Percentiles rank a stretch among this genome's conserved stretches.
These are phyloP conservation scores for Lodderomyces margitis DNA, from an alignment of 1,139 yeast species.

Conservation along the genomic window DNA sequence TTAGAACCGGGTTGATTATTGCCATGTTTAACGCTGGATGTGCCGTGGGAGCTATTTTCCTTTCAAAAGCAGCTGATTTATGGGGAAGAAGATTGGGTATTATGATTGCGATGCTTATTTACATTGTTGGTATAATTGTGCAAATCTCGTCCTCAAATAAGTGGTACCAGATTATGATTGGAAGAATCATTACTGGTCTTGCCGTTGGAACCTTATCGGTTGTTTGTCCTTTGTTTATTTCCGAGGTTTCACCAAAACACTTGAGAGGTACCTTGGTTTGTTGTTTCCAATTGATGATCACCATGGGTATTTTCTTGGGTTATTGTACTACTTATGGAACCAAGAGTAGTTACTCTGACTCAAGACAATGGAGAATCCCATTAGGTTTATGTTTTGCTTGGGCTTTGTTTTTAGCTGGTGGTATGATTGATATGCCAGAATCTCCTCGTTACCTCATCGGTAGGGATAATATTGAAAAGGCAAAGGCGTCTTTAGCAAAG, in stretches of 20 bases:
- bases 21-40: conserved; percentile 72
- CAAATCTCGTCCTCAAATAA: conserved; percentile 42
- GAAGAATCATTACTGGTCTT: conserved; percentile 66
- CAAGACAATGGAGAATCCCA: conserved; percentile 67
- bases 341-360: conserved; percentile 40
- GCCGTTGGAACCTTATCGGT: conserved; percentile 75
- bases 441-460: conserved; percentile 54
- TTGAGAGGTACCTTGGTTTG: conserved; percentile 72
- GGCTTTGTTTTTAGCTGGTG: conserved; percentile 50
- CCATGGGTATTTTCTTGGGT: conserved; percentile 68
- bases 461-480: conserved; percentile 38
- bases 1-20: conserved; percentile 55
- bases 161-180: conserved; percentile 56
- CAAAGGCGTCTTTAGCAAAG: conserved; percentile 54
- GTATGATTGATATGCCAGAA: conserved; percentile 63
- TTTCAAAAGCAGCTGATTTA: conserved; percentile 52
- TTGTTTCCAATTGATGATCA: conserved; percentile 66
- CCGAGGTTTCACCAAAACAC: conserved; percentile 68
- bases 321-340: conserved; percentile 68
- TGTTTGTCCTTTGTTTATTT: conserved; percentile 63
- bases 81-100: conserved; percentile 55
- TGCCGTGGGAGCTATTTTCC: conserved; percentile 66
- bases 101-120: conserved; percentile 43
- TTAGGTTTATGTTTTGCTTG: conserved; percentile 58
- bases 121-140: conserved; percentile 47